Evolutionary conservation across 2,329 filamentous ascomycete species (phyloP).

Genomic region (Pseudogymnoascus sp.): DNA sequence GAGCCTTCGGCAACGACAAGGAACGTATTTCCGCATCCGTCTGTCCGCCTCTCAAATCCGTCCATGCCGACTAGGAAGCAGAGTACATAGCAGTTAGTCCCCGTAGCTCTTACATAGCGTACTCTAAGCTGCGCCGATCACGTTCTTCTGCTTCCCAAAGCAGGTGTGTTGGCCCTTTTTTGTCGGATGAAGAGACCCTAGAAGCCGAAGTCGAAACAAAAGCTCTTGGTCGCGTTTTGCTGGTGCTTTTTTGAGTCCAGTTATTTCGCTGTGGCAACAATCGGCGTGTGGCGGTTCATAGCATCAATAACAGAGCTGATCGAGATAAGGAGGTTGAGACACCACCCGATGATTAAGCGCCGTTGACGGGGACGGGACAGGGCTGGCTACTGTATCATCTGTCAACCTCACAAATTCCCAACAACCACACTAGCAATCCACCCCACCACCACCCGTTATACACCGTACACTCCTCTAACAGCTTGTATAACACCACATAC

Average conservation of each 20-base stretch:
- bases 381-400: background rate
- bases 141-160: background rate
- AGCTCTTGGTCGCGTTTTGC: background rate
- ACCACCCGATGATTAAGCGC: background rate
- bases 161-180: background rate
- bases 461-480: background rate
- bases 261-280: background rate
- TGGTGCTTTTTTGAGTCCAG: background rate
- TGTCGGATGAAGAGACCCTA: background rate
- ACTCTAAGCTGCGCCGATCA: background rate
- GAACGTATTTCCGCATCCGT: slow-evolving; percentile 2
- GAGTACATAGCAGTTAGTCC: background rate
- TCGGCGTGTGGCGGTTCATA: background rate
- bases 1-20: slow-evolving; percentile 1
- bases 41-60: background rate
- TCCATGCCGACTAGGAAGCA: background rate
- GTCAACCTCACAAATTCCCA: background rate
- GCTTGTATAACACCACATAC: background rate
- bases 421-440: background rate
- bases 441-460: background rate
- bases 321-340: slow-evolving; percentile 3
- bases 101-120: background rate
- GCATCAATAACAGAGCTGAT: background rate
- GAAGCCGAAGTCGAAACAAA: slow-evolving; percentile 1
- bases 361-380: background rate